A percentile compares a stretch with the other conserved stretches of the same genome.
Evolutionary conservation across 306 rosid genomes (phyloP).

Genomic region (Chamaecrista fasciculata): DNA sequence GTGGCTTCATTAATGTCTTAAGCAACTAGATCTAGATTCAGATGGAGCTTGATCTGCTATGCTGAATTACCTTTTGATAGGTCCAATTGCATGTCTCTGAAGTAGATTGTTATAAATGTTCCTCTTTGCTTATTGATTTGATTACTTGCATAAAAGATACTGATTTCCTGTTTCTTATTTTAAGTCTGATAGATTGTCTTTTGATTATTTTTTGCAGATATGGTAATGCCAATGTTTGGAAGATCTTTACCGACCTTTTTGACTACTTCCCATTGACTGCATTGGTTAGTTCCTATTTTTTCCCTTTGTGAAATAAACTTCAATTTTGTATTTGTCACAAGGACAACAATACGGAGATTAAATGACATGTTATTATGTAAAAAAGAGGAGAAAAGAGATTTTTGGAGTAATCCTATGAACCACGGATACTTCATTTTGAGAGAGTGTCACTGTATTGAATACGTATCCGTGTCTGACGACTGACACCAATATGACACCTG

Average conservation of each 20-base stretch:
- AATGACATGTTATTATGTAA: background rate
- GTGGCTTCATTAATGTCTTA: background rate
- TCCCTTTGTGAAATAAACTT: background rate
- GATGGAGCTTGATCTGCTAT: background rate
- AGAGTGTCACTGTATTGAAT: too few species aligned
- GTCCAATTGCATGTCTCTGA: background rate
- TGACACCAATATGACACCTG: too few species aligned
- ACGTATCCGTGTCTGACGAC: too few species aligned
- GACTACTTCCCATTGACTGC: slow-evolving; percentile 87
- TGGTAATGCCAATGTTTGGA: slow-evolving; percentile 86
- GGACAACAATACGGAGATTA: background rate
- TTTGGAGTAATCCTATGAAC: slow-evolving; percentile 4
- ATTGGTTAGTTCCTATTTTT: slow-evolving; percentile 53
- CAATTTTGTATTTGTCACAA: background rate
- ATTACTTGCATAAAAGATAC: background rate
- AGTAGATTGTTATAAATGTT: background rate
- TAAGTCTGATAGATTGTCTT: slow-evolving; percentile 9
- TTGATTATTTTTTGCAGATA: slow-evolving; percentile 50
- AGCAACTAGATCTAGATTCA: background rate
- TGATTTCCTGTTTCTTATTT: slow-evolving; percentile 6
- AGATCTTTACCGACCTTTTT: slow-evolving; percentile 77
- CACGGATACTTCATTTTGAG: too few species aligned
- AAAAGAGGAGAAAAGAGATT: background rate
- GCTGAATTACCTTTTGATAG: background rate
- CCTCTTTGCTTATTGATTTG: background rate